These are phyloP conservation scores for Geosmithia flava DNA, from an alignment of 2,329 filamentous ascomycete species.

Conservation along the genomic window DNA sequence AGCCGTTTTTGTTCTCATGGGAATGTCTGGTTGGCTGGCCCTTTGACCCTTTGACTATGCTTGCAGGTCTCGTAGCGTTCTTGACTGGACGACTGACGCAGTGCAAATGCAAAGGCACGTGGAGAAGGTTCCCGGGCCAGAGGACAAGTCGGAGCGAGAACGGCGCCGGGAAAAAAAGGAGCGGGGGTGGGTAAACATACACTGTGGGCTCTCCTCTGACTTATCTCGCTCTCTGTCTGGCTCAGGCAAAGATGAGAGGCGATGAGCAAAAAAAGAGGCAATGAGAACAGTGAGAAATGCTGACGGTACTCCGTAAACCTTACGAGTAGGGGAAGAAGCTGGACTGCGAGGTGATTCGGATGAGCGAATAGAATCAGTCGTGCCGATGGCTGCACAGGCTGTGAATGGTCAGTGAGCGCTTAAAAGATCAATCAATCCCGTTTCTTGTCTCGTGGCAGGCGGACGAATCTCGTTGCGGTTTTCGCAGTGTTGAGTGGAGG, in stretches of 20 bases:
- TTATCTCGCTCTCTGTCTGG: too few relatives aligned
- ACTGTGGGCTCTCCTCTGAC: too few relatives aligned
- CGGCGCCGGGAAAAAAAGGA: too few relatives aligned
- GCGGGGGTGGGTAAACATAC: too few relatives aligned
- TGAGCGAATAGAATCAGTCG: conserved; percentile 2
- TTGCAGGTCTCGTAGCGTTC: too few relatives aligned
- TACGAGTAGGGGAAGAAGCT: not conserved
- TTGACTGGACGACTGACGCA: too few relatives aligned
- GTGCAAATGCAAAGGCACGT: too few relatives aligned
- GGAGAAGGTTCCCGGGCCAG: too few relatives aligned
- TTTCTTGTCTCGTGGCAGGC: not conserved
- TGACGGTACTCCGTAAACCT: not conserved
- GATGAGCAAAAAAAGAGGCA: not conserved
- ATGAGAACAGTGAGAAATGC: not conserved
- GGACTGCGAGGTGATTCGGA: not conserved
- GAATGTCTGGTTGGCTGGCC: too few relatives aligned
- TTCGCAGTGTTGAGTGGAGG: conserved; percentile 20
- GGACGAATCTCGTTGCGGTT: conserved; percentile 5
- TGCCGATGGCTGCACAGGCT: conserved; percentile 2
- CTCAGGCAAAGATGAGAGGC: not conserved
- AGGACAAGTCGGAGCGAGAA: too few relatives aligned
- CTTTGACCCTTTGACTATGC: too few relatives aligned
- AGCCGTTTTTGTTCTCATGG: too few relatives aligned
- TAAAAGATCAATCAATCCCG: not conserved
- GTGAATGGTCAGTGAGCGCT: conserved; percentile 6